Evolutionary conservation across 164 flowering plant species (phyloP).

Genomic region (Paratinospora sagittata): DNA sequence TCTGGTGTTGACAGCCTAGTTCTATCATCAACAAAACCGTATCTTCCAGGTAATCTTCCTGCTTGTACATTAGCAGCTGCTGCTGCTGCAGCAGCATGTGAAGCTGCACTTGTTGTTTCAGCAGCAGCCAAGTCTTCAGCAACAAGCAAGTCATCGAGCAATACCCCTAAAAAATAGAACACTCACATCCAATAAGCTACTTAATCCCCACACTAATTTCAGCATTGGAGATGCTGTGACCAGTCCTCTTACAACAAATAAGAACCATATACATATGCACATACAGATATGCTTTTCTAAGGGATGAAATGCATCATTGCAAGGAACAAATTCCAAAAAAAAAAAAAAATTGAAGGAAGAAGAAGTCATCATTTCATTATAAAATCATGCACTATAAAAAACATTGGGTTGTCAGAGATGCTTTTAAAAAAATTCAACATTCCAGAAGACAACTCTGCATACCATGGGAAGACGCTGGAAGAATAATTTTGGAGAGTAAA

Average conservation of each 20-base stretch:
- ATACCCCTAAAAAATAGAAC: constrained; percentile 48
- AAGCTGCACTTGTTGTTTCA: constrained; percentile 91
- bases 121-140: constrained; percentile 99
- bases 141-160: constrained; percentile 92
- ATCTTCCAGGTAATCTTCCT: constrained; percentile 59
- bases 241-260: background rate
- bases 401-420: background rate
- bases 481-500: background rate
- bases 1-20: constrained; percentile 47
- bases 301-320: background rate
- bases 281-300: background rate
- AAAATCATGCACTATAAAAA: background rate
- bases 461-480: background rate
- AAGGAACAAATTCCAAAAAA: background rate
- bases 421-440: background rate
- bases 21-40: constrained; percentile 69
- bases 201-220: background rate
- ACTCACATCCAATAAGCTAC: constrained; percentile 2
- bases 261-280: background rate
- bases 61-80: constrained; percentile 61
- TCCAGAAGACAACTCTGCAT: background rate
- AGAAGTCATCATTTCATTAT: background rate
- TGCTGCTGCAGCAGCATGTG: constrained; percentile 95
- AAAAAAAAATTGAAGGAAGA: background rate
- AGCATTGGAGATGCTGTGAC: background rate